These are phyloP conservation scores for Cinnamomum micranthum DNA, from an alignment of 164 flowering plant species.

Conservation along the genomic window DNA sequence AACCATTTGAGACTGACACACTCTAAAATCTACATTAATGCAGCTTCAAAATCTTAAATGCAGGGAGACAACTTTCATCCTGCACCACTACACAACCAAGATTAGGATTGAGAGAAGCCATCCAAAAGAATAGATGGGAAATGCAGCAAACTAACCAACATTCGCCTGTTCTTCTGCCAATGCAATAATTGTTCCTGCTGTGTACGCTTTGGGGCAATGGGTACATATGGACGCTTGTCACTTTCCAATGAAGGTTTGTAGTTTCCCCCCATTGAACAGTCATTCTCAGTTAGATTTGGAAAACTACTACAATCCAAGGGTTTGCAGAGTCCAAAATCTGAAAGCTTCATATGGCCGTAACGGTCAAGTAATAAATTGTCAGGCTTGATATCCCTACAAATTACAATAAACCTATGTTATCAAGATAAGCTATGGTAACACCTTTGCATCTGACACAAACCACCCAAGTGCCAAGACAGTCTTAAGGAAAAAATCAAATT, in stretches of 20 bases:
- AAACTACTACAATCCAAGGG: conserved; percentile 39
- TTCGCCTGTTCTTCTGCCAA: conserved; percentile 40
- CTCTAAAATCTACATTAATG: background rate
- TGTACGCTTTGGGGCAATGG: conserved; percentile 26
- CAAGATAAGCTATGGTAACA: background rate
- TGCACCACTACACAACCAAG: background rate
- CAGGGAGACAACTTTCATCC: background rate
- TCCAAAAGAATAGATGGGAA: background rate
- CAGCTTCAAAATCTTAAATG: background rate
- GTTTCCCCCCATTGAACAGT: conserved; percentile 22
- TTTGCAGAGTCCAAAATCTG: conserved; percentile 48
- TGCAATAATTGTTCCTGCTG: conserved; percentile 38
- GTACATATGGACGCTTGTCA: conserved; percentile 19
- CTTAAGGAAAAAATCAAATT: background rate
- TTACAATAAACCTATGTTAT: background rate
- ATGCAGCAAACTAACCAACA: conserved; percentile 23
- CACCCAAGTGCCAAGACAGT: background rate
- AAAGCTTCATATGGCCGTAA: conserved; percentile 44
- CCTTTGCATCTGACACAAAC: background rate
- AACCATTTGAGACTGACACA: background rate
- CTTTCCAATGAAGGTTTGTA: conserved; percentile 16
- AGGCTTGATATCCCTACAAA: conserved; percentile 43
- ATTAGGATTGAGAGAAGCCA: background rate
- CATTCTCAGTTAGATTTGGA: conserved; percentile 37
- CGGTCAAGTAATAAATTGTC: conserved; percentile 43